Evolutionary conservation across 1,139 yeast genomes (phyloP).

Genomic region (Lodderomyces margitis): DNA sequence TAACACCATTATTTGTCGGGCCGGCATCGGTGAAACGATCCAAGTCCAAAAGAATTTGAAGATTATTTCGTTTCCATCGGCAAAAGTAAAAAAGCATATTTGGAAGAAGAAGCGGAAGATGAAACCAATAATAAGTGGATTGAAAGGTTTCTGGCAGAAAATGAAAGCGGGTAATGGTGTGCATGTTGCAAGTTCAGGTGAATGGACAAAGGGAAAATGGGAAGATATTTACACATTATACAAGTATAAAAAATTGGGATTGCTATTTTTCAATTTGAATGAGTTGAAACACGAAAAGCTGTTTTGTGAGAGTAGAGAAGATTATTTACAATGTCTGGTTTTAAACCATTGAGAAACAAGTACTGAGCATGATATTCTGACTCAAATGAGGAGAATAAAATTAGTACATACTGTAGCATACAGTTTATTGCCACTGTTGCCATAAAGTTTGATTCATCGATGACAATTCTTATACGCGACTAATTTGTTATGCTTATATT

Average conservation of each 20-base stretch:
- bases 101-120: constrained; percentile 6
- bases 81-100: constrained; percentile 9
- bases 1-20: constrained; percentile 12
- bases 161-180: neutral
- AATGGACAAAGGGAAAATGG: constrained; percentile 9
- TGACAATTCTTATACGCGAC: neutral
- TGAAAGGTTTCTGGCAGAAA: neutral
- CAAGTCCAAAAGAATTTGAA: constrained; percentile 11
- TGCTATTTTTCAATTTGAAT: constrained; percentile 12
- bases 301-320: constrained; percentile 14
- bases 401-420: no score
- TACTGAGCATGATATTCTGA: no score
- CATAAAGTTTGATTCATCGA: no score
- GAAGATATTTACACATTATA: constrained; percentile 8
- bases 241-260: constrained; percentile 12
- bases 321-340: constrained; percentile 11
- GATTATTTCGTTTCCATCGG: constrained; percentile 11
- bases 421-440: no score
- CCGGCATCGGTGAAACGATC: constrained; percentile 6
- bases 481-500: constrained; percentile 3
- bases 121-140: neutral
- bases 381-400: no score
- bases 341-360: constrained; percentile 1
- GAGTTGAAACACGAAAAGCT: constrained; percentile 11
- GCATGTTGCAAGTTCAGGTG: neutral